Conservation (phyloP, 495 filamentous ascomycete species). For the Trichocladium uniseriatum region DNA sequence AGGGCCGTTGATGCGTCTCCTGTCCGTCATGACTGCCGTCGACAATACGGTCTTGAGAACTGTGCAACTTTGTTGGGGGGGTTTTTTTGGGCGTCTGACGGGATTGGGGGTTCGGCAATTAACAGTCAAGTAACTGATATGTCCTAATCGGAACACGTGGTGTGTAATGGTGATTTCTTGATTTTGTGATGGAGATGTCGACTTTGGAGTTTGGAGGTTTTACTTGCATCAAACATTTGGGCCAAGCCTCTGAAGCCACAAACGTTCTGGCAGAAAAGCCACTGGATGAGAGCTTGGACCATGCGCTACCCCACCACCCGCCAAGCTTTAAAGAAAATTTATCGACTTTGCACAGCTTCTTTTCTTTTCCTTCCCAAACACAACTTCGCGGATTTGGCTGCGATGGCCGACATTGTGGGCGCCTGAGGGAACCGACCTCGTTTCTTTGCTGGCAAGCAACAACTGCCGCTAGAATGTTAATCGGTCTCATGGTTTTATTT, state of each 20-base stretch:
- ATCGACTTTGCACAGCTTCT: neutral
- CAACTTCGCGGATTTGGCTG: neutral
- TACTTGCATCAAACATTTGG: too few species aligned
- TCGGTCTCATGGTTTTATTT: neutral
- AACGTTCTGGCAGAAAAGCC: neutral
- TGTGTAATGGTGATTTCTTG: neutral
- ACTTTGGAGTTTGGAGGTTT: neutral
- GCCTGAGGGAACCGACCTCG: neutral
- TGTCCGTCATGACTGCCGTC: conserved; percentile 55
- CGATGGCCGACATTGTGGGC: neutral
- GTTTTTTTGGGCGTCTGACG: too few species aligned
- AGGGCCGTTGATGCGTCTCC: conserved; percentile 86
- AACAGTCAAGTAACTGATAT: too few species aligned
- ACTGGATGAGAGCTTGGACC: neutral
- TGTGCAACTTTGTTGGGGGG: too few species aligned
- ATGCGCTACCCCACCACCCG: neutral
- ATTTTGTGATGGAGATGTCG: neutral
- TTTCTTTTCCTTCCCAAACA: neutral
- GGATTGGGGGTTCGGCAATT: too few species aligned
- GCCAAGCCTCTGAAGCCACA: too few species aligned
- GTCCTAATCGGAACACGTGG: too few species aligned
- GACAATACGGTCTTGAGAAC: neutral
- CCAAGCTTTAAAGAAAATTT: conserved; percentile 13
- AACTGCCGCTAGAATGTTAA: neutral
- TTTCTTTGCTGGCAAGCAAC: neutral